Evolutionary conservation across 2,329 filamentous ascomycete species (phyloP).

Genomic region (Bisporella sp.): DNA sequence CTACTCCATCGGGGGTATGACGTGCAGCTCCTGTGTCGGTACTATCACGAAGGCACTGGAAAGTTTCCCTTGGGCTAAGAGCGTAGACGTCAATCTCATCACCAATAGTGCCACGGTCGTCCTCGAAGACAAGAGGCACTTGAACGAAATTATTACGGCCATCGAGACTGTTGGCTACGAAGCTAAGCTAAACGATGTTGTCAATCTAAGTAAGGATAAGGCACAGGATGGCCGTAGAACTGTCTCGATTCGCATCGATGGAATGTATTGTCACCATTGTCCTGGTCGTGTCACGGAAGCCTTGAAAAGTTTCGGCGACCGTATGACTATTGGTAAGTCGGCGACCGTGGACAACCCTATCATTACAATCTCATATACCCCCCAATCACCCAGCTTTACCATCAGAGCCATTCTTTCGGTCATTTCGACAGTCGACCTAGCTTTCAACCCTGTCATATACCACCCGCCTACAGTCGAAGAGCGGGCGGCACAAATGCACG

Average conservation of each 20-base stretch:
- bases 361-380: constrained; percentile 63
- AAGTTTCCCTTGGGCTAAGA: constrained; percentile 14
- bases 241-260: constrained; percentile 59
- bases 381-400: constrained; percentile 61
- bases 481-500: constrained; percentile 65
- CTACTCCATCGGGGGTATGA: not conserved
- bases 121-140: constrained; percentile 36
- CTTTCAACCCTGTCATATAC: constrained; percentile 62
- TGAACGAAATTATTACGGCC: constrained; percentile 34
- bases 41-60: not conserved
- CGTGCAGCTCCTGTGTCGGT: not conserved
- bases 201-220: constrained; percentile 11
- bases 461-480: constrained; percentile 81
- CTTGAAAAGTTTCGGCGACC: constrained; percentile 44
- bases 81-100: constrained; percentile 43
- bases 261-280: constrained; percentile 70
- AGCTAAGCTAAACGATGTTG: constrained; percentile 47
- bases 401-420: constrained; percentile 65
- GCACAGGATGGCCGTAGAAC: constrained; percentile 34
- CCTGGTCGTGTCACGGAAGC: constrained; percentile 49
- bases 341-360: constrained; percentile 58
- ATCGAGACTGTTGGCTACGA: constrained; percentile 62
- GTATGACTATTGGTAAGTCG: constrained; percentile 42
- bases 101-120: constrained; percentile 43
- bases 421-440: constrained; percentile 59